Conservation (phyloP, 768 basidiomycete genomes). For the Tubosaeta sp. region DNA sequence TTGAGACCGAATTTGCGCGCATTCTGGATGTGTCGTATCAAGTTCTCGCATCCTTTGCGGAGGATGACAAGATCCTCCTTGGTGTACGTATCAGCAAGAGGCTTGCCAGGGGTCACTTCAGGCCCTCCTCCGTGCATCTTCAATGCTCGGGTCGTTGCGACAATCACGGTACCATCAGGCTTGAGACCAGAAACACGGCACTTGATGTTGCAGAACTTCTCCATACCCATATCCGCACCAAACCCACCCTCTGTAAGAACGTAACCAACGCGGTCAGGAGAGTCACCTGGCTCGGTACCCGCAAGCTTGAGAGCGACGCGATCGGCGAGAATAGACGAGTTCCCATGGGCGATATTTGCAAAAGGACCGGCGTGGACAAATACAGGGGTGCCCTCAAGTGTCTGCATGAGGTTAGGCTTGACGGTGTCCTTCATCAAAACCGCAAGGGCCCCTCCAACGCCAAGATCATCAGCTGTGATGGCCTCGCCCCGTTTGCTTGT, state of each 20-base stretch:
- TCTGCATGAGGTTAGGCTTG: constrained; percentile 99
- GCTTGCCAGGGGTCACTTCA: constrained; percentile 93
- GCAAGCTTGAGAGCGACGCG: constrained; percentile 95
- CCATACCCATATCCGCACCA: constrained; percentile 99
- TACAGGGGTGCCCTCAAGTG: constrained; percentile 95
- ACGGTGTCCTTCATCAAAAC: constrained; percentile 99
- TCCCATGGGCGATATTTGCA: constrained; percentile 98
- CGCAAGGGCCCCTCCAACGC: constrained; percentile 90
- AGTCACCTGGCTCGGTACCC: constrained; percentile 89
- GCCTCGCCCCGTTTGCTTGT: constrained; percentile 88
- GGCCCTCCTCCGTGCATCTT: constrained; percentile 99
- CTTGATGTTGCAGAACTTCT: constrained; percentile 99
- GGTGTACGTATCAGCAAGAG: constrained; percentile 89
- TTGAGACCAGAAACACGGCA: constrained; percentile 89
- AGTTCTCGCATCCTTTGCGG: constrained; percentile 88
- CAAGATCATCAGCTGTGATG: constrained; percentile 94
- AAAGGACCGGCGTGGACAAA: constrained; percentile 99
- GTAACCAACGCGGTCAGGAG: constrained; percentile 77
- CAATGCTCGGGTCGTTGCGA: constrained; percentile 94
- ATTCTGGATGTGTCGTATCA: constrained; percentile 91
- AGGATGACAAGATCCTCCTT: constrained; percentile 89
- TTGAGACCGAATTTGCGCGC: constrained; percentile 94
- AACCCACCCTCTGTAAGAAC: constrained; percentile 98
- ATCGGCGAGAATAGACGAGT: constrained; percentile 98
- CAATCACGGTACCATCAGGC: constrained; percentile 93